Evolutionary conservation across 148 eudicot species (phyloP), one percentile per base, ranked within the genome.

Genomic region (Cornus suecica): DNA sequence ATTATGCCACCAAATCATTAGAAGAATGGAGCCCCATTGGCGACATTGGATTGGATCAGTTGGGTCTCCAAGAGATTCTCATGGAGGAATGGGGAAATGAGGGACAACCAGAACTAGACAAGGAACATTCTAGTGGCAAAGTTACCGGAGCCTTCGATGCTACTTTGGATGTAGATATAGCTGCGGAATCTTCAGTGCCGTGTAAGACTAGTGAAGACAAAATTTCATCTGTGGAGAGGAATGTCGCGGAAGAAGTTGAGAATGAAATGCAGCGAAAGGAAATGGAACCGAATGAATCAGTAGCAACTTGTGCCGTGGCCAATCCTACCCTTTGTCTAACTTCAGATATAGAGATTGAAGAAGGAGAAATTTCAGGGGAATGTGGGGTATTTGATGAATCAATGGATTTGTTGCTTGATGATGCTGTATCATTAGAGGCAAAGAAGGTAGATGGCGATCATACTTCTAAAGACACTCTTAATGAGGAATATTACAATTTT

Each of bases 331-430:
- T 58, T 37, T n/a, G 32, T 74, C 64, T n/a, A 29, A 45, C 64
- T 54, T 76, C 68, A 13, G 80, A 71, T 82, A 77, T 41, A 79
- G 86, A 68, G 66, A 51, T 84, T 76, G 90, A 84, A 77, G 88
- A 83, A 74, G 88, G 88, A 27, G 90, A 87, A 78, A 61, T 83
- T 54, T 80, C 81, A 18, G 76, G 77, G 52, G 79, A 75, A 13
- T 37, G 52, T 61, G 80, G 45, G 58, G 61, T 69, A 28, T 29
- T 42, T 70, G 65, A 71, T 52, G 71, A 42, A 29, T 52, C 75
- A 51, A 30, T 70, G 20, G 76, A 80, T 80, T 60, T 27, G 29
- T 73, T 85, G 58, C 68, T 69, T 66, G 79, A 71, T n/a, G 77
- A 82, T 54, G 71, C 58, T 23, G 29, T n/a, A 7, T 64, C 72